A percentile compares a stretch with the other conserved stretches of the same genome.
phyloP scores from a whole-genome alignment of 768 basidiomycete species.

The Boletus rex-veris region DNA sequence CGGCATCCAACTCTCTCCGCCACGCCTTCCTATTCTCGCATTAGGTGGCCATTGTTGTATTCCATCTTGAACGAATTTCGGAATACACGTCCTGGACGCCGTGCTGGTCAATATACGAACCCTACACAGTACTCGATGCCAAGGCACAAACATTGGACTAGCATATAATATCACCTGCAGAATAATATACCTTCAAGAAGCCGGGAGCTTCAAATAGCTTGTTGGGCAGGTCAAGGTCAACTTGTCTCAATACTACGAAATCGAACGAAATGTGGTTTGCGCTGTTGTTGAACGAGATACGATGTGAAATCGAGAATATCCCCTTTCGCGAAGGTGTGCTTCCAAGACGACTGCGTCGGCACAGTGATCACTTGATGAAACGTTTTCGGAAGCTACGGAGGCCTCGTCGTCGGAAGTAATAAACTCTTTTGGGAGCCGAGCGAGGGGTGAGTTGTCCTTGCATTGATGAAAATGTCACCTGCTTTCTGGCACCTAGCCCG shows the following conservation, averaged over 20 bases:
- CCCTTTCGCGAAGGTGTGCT: conserved; percentile 57
- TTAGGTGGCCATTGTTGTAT: conserved; percentile 37
- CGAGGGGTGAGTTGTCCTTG: conserved; percentile 55
- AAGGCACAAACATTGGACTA: conserved; percentile 59
- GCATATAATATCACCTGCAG: conserved; percentile 62
- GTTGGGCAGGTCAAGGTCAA: conserved; percentile 62
- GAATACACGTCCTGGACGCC: conserved; percentile 59
- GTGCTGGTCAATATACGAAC: not conserved
- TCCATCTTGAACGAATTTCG: too few relatives aligned
- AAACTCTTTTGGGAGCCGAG: conserved; percentile 60
- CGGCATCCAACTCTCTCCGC: conserved; percentile 44
- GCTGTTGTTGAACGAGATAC: conserved; percentile 59
- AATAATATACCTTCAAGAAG: conserved; percentile 53
- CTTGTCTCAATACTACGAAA: conserved; percentile 52
- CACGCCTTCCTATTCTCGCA: conserved; percentile 48
- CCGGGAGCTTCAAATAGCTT: conserved; percentile 54
- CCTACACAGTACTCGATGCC: not conserved
- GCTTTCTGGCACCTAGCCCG: conserved; percentile 48
- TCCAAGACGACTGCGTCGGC: conserved; percentile 36
- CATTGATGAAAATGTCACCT: conserved; percentile 52
- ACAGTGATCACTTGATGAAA: conserved; percentile 18
- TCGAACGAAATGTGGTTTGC: conserved; percentile 62
- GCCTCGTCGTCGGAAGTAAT: not conserved
- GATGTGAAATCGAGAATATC: conserved; percentile 50
- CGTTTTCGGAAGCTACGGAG: conserved; percentile 50